phyloP scores from a whole-genome alignment of 2,329 filamentous ascomycete species.

The Trichoderma sp. region DNA sequence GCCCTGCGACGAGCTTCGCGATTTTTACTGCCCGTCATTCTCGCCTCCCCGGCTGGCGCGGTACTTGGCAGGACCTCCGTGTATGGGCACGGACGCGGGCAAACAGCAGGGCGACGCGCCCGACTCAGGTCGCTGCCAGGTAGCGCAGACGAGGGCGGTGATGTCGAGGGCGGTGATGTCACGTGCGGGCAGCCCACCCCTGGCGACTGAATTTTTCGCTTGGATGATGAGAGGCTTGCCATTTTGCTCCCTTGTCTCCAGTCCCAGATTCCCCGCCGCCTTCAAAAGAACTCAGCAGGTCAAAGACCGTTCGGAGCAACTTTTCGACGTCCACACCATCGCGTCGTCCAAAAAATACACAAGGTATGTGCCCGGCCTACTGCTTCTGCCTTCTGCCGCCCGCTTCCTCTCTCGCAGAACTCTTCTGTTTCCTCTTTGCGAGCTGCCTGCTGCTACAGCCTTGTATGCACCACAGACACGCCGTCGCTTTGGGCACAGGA shows the following conservation, averaged over 20 bases:
- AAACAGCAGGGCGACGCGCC: slow-evolving; percentile 6
- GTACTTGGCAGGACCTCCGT: slow-evolving; percentile 7
- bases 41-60: slow-evolving; percentile 9
- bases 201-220: slow-evolving; percentile 50
- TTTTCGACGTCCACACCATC: slow-evolving; percentile 42
- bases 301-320: slow-evolving; percentile 41
- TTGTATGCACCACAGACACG: background rate
- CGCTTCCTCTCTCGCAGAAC: background rate
- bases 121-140: background rate
- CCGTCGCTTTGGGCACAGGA: slow-evolving; percentile 14
- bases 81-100: background rate
- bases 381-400: background rate
- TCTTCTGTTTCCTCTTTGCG: background rate
- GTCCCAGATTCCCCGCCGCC: slow-evolving; percentile 44
- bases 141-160: slow-evolving; percentile 30
- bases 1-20: slow-evolving; percentile 4
- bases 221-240: slow-evolving; percentile 31
- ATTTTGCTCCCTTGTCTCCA: slow-evolving; percentile 39
- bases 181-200: slow-evolving; percentile 41
- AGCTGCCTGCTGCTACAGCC: slow-evolving; percentile 12
- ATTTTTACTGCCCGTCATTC: slow-evolving; percentile 9
- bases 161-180: slow-evolving; percentile 39
- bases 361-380: slow-evolving; percentile 31
- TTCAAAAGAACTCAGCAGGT: slow-evolving; percentile 46
- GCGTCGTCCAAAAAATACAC: slow-evolving; percentile 35